A percentile compares a stretch with the other conserved stretches of the same genome.
Evolutionary conservation across 2,329 filamentous ascomycete species (phyloP).

Genomic region (Phialemonium atrogriseum): DNA sequence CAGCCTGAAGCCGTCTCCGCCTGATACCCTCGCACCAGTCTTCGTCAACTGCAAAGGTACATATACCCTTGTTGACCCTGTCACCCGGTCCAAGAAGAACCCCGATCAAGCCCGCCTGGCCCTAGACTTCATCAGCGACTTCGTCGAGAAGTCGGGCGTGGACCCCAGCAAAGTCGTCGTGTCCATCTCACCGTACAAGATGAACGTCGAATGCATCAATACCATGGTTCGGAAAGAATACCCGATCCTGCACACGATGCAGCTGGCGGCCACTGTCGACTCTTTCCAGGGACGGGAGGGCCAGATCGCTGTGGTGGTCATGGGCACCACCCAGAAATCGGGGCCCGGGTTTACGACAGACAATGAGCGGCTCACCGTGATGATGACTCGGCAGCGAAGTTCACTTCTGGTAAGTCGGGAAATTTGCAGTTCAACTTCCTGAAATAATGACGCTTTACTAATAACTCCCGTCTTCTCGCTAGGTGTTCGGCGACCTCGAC

Average conservation of each 20-base stretch:
- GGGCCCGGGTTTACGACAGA: constrained; percentile 10
- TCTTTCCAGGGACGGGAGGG: constrained; percentile 15
- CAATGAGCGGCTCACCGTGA: constrained; percentile 10
- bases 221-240: constrained; percentile 5
- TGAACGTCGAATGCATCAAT: constrained; percentile 6
- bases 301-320: constrained; percentile 13
- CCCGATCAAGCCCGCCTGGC: constrained; percentile 11
- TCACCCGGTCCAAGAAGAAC: constrained; percentile 6
- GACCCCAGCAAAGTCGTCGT: background rate
- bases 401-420: no score
- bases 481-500: no score
- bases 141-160: constrained; percentile 1
- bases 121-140: no score
- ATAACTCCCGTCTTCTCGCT: no score
- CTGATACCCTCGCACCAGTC: constrained; percentile 3
- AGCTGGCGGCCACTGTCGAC: constrained; percentile 9
- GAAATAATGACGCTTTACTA: no score
- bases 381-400: constrained; percentile 14
- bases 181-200: background rate
- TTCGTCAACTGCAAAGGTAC: constrained; percentile 13
- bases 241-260: constrained; percentile 9
- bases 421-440: no score
- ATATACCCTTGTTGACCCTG: background rate
- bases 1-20: background rate
- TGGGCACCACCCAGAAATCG: constrained; percentile 7